These are phyloP conservation scores for Flueggea neowawraea DNA, from an alignment of 441 rosid species.

Conservation along the genomic window DNA sequence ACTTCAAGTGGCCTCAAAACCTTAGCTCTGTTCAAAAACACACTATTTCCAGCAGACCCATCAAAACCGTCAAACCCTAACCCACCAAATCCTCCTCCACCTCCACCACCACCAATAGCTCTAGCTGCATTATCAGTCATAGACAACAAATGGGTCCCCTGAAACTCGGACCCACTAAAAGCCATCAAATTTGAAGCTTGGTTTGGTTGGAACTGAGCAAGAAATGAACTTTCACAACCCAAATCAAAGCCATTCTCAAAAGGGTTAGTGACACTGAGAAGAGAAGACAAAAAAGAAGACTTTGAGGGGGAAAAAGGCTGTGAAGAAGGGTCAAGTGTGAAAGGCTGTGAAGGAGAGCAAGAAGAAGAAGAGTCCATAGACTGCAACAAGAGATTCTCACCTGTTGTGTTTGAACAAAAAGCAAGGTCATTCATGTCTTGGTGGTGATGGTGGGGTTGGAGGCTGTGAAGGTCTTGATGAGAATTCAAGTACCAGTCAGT, in stretches of 20 bases:
- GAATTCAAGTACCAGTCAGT: constrained; percentile 40
- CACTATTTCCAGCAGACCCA: constrained; percentile 25
- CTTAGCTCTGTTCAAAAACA: constrained; percentile 50
- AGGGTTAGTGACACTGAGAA: constrained; percentile 40
- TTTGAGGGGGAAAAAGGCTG: constrained; percentile 45
- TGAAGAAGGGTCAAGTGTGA: constrained; percentile 51
- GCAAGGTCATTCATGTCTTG: constrained; percentile 2
- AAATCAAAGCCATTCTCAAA: constrained; percentile 52
- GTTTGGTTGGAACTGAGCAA: constrained; percentile 34
- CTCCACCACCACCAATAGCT: constrained; percentile 1
- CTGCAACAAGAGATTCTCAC: constrained; percentile 39
- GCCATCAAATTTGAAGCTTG: constrained; percentile 42
- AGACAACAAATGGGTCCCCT: constrained; percentile 30
- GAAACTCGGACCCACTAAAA: constrained; percentile 33
- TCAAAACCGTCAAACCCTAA: constrained; percentile 45
- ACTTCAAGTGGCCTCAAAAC: constrained; percentile 57
- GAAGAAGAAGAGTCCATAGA: constrained; percentile 54
- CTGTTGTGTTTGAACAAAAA: constrained; percentile 30
- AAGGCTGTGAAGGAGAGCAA: constrained; percentile 47
- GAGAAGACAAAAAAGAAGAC: constrained; percentile 27
- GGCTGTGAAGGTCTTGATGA: constrained; percentile 21
- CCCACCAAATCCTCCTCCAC: not conserved
- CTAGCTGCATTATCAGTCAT: constrained; percentile 30
- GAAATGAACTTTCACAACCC: constrained; percentile 21
- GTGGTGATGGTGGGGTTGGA: constrained; percentile 7